phyloP scores from a whole-genome alignment of 305 asterid genomes.

The Solanum chacoense region DNA sequence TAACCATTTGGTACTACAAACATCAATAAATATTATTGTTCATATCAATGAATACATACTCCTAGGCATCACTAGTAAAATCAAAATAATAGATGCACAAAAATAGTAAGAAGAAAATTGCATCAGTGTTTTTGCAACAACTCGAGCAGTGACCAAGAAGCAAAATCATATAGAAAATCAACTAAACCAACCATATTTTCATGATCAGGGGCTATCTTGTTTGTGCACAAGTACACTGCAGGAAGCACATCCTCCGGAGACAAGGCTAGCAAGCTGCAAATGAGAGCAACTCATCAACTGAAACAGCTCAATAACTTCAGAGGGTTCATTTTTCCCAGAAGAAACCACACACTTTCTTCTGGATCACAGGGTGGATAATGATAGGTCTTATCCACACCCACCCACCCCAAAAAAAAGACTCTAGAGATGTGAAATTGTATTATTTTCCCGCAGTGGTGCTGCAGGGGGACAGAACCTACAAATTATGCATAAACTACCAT shows the following conservation, averaged over 20 bases:
- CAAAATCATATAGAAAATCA: slow-evolving; percentile 1
- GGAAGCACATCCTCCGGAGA: slow-evolving; percentile 88
- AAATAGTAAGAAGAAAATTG: not conserved
- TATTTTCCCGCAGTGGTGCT: not conserved
- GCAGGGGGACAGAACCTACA: not conserved
- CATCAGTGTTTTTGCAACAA: not conserved
- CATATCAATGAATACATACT: not conserved
- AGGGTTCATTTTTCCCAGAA: not conserved
- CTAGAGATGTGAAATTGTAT: not conserved
- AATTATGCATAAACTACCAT: not conserved
- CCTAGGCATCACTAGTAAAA: not conserved
- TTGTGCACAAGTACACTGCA: slow-evolving; percentile 76
- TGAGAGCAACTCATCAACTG: slow-evolving; percentile 17
- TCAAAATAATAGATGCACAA: not conserved
- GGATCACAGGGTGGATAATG: not conserved
- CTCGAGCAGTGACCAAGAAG: not conserved
- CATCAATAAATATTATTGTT: not conserved
- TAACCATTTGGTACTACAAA: not conserved
- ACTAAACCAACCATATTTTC: slow-evolving; percentile 56
- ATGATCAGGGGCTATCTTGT: slow-evolving; percentile 88
- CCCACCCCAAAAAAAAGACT: not conserved
- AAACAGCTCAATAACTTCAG: slow-evolving; percentile 2
- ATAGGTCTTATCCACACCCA: not conserved
- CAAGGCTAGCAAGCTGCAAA: slow-evolving; percentile 68
- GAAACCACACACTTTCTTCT: not conserved